Percentiles rank a stretch among this genome's conserved stretches.
phyloP scores from a whole-genome alignment of 1,139 yeast species.

The Candida smagusa region DNA sequence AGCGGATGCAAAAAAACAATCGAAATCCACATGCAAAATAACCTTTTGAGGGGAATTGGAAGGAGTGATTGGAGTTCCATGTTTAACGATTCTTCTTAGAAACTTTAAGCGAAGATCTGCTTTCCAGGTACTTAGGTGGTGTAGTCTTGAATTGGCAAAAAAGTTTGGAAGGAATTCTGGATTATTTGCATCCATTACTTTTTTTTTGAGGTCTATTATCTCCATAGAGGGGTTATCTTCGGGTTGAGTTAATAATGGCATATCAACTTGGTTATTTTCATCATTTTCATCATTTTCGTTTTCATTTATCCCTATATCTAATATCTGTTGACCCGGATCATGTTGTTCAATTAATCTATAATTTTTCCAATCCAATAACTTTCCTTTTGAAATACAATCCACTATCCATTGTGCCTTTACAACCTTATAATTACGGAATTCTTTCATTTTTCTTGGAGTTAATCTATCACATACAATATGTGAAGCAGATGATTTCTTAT shows the following conservation, averaged over 20 bases:
- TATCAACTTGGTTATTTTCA: slow-evolving; percentile 2
- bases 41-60: slow-evolving; percentile 16
- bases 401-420: slow-evolving; percentile 82
- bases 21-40: slow-evolving; percentile 85
- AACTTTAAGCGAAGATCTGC: slow-evolving; percentile 66
- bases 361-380: slow-evolving; percentile 63
- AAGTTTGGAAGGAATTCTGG: slow-evolving; percentile 72
- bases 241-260: slow-evolving; percentile 17
- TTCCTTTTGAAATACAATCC: slow-evolving; percentile 51
- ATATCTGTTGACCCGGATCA: slow-evolving; percentile 48
- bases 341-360: slow-evolving; percentile 54
- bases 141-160: slow-evolving; percentile 79
- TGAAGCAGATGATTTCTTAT: slow-evolving; percentile 71
- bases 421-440: slow-evolving; percentile 67
- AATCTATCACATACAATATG: slow-evolving; percentile 79
- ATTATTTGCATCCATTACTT: slow-evolving; percentile 58
- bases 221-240: slow-evolving; percentile 10
- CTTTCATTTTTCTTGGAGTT: slow-evolving; percentile 70
- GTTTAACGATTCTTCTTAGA: slow-evolving; percentile 36
- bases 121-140: slow-evolving; percentile 87
- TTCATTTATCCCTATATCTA: slow-evolving; percentile 18
- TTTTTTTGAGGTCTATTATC: slow-evolving; percentile 7
- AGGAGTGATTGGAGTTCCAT: slow-evolving; percentile 6
- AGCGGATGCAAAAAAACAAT: slow-evolving; percentile 89
- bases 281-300: slow-evolving; percentile 8